A percentile compares a stretch with the other conserved stretches of the same genome.
Evolutionary conservation across 176 grass and related monocot species (phyloP).

Genomic region (Sorghum bicolor): DNA sequence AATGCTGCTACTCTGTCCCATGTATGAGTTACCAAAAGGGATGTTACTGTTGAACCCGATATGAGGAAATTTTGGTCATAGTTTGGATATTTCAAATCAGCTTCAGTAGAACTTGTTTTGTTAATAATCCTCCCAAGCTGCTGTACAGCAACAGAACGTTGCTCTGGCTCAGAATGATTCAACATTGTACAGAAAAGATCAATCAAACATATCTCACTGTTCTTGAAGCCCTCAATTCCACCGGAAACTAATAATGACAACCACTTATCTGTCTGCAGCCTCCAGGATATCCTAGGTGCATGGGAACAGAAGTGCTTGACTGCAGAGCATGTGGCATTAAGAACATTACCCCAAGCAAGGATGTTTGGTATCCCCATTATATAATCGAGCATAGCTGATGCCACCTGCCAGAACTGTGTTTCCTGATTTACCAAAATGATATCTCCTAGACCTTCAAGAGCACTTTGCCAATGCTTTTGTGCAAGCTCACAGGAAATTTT

Average conservation of each 20-base stretch:
- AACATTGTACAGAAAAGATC: conserved; percentile 75
- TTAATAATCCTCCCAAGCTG: conserved; percentile 78
- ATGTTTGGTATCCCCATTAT: conserved; percentile 54
- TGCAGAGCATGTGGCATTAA: conserved; percentile 47
- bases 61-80: conserved; percentile 37
- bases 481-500: conserved; percentile 30
- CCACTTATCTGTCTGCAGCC: conserved; percentile 89
- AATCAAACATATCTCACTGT: conserved; percentile 51
- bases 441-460: conserved; percentile 58
- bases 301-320: conserved; percentile 64
- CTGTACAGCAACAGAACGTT: conserved; percentile 67
- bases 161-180: conserved; percentile 95
- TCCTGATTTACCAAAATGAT: conserved; percentile 63
- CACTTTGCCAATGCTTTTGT: conserved; percentile 61
- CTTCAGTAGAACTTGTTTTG: conserved; percentile 36
- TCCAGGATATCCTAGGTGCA: conserved; percentile 89
- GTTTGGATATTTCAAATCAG: conserved; percentile 16
- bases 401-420: conserved; percentile 83
- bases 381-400: conserved; percentile 75
- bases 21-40: conserved; percentile 66
- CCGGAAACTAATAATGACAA: conserved; percentile 52
- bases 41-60: conserved; percentile 39
- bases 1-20: conserved; percentile 70
- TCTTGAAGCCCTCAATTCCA: conserved; percentile 42
- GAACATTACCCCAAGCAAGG: conserved; percentile 48